Evolutionary conservation across 1,139 yeast genomes (phyloP).

Genomic region (Pichia sp.): DNA sequence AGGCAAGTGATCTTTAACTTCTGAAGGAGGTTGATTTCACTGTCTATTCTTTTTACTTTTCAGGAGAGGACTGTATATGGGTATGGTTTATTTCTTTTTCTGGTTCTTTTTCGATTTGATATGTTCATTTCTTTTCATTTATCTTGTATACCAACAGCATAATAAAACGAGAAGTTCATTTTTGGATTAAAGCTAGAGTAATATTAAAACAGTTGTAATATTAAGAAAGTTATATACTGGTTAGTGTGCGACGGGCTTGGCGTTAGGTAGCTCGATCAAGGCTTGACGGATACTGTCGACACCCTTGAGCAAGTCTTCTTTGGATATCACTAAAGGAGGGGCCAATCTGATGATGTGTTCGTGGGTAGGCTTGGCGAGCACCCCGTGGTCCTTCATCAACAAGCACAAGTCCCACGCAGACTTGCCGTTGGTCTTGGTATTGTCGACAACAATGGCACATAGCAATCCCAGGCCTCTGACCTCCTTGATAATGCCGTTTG

Average conservation of each 20-base stretch:
- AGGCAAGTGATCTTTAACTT: constrained; percentile 7
- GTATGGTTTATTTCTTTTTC: constrained; percentile 5
- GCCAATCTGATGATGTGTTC: constrained; percentile 94
- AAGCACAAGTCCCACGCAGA: constrained; percentile 96
- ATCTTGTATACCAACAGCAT: neutral
- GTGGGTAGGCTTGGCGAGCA: constrained; percentile 95
- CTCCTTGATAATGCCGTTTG: constrained; percentile 72
- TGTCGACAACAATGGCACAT: constrained; percentile 88
- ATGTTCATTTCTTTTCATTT: neutral
- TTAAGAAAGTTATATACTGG: neutral
- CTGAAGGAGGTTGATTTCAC: neutral
- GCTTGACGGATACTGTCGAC: constrained; percentile 65
- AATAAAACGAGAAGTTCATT: neutral
- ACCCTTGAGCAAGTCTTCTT: constrained; percentile 81
- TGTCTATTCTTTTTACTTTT: neutral
- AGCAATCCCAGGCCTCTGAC: constrained; percentile 91
- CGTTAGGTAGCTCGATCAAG: constrained; percentile 56
- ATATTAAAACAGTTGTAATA: neutral
- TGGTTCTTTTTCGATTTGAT: neutral
- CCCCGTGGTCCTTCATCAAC: constrained; percentile 82
- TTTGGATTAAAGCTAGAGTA: too few relatives aligned
- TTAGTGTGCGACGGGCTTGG: constrained; percentile 42
- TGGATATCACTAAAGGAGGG: constrained; percentile 89
- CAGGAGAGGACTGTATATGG: constrained; percentile 10
- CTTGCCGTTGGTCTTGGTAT: constrained; percentile 77